Evolutionary conservation across 2,329 filamentous ascomycete species (phyloP).

Genomic region (Microsporum canis): DNA sequence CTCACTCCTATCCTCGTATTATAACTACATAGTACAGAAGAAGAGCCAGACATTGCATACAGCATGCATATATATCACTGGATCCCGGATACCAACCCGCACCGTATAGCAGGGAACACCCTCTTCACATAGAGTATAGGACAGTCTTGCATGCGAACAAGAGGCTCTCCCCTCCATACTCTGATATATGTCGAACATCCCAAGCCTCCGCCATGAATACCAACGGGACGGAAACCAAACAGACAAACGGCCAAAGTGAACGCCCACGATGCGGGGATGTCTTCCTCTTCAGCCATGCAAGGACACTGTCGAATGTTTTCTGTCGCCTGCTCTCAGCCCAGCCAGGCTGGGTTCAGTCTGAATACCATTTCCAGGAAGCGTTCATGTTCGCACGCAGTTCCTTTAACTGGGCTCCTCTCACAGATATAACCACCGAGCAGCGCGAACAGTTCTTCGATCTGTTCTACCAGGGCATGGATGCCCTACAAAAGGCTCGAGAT

Average conservation of each 20-base stretch:
- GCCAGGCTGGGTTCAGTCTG: neutral
- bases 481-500: neutral
- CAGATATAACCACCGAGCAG: neutral
- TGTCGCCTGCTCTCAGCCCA: neutral
- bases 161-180: neutral
- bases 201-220: neutral
- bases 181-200: neutral
- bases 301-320: neutral
- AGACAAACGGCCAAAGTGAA: neutral
- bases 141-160: neutral
- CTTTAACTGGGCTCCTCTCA: neutral
- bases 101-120: too few relatives aligned
- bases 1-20: too few relatives aligned
- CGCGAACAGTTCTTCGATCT: neutral
- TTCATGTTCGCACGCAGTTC: neutral
- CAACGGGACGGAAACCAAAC: neutral
- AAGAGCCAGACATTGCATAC: too few relatives aligned
- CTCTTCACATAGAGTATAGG: too few relatives aligned
- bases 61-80: too few relatives aligned
- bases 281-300: neutral
- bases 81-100: too few relatives aligned
- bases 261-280: neutral
- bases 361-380: neutral
- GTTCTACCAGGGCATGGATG: neutral
- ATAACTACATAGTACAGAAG: too few relatives aligned